Evolutionary conservation across 2,329 filamentous ascomycete species (phyloP).

Genomic region (Diaporthe sp.): DNA sequence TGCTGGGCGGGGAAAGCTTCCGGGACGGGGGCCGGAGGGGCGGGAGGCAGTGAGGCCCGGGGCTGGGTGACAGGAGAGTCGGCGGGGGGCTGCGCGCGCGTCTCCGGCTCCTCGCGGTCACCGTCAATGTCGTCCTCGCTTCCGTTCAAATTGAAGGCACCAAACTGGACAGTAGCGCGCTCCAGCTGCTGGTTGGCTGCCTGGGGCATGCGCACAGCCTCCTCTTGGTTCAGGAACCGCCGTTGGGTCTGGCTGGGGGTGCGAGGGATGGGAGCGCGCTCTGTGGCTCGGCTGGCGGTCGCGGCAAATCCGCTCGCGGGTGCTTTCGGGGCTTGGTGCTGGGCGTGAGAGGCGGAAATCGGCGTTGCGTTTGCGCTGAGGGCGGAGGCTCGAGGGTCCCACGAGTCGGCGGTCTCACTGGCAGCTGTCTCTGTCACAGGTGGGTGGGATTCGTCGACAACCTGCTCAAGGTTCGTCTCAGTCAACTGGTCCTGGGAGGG

Average conservation of each 20-base stretch:
- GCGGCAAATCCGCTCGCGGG: conserved; percentile 80
- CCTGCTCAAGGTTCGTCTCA: conserved; percentile 90
- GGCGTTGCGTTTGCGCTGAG: conserved; percentile 74
- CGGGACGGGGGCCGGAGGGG: conserved; percentile 61
- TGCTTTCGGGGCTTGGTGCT: conserved; percentile 68
- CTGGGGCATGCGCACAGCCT: conserved; percentile 93
- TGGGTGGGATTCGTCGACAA: conserved; percentile 83
- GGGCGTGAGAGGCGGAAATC: conserved; percentile 70
- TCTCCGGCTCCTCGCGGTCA: conserved; percentile 94
- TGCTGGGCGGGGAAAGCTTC: conserved; percentile 68
- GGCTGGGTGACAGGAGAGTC: conserved; percentile 91
- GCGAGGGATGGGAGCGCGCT: conserved; percentile 67
- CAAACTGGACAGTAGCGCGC: conserved; percentile 93
- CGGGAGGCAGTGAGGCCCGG: conserved; percentile 86
- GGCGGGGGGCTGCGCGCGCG: conserved; percentile 89
- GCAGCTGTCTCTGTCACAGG: conserved; percentile 84
- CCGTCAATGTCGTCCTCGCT: conserved; percentile 91
- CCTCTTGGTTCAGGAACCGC: conserved; percentile 91
- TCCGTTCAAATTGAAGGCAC: conserved; percentile 90
- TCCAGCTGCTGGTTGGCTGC: conserved; percentile 91
- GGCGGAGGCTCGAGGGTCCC: conserved; percentile 74
- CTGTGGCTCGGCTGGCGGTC: conserved; percentile 83
- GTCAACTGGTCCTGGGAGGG: conserved; percentile 87
- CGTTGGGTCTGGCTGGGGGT: conserved; percentile 81
- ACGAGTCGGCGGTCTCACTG: conserved; percentile 89